Evolutionary conservation across 495 filamentous ascomycete species (phyloP).

Genomic region (Penicillium malachiteum): DNA sequence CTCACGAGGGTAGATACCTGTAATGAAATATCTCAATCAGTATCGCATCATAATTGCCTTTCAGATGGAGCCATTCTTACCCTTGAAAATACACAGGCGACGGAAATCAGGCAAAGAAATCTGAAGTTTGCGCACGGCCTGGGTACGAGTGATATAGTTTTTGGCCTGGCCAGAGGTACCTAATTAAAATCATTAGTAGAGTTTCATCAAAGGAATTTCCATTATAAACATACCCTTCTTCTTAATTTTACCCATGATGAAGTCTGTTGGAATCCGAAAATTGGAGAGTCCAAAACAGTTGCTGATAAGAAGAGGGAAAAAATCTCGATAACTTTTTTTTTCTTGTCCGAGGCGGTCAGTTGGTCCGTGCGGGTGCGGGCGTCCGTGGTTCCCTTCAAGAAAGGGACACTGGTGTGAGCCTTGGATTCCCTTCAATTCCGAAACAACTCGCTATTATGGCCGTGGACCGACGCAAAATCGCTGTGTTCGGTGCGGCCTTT

Average conservation of each 20-base stretch:
- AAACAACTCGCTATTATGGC: slow-evolving; percentile 41
- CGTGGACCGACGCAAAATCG: slow-evolving; percentile 71
- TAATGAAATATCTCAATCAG: slow-evolving; percentile 10
- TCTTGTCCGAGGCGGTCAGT: slow-evolving; percentile 22
- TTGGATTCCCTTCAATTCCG: slow-evolving; percentile 13
- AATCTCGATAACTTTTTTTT: slow-evolving; percentile 43
- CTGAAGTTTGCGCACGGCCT: slow-evolving; percentile 95
- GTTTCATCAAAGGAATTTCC: slow-evolving; percentile 1
- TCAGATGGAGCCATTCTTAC: slow-evolving; percentile 32
- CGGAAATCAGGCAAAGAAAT: slow-evolving; percentile 96
- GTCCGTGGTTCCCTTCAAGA: slow-evolving; percentile 29
- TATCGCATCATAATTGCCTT: neutral
- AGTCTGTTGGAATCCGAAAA: slow-evolving; percentile 12
- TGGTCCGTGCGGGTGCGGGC: slow-evolving; percentile 40
- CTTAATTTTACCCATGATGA: slow-evolving; percentile 79
- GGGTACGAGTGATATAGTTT: slow-evolving; percentile 96
- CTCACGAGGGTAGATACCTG: slow-evolving; percentile 94
- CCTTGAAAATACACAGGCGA: slow-evolving; percentile 98
- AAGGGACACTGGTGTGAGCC: slow-evolving; percentile 23
- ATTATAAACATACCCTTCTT: slow-evolving; percentile 68
- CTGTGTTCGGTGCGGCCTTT: slow-evolving; percentile 74
- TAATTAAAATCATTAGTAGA: slow-evolving; percentile 31
- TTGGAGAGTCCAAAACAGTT: slow-evolving; percentile 15
- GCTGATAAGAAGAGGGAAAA: slow-evolving; percentile 39
- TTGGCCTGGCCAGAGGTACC: slow-evolving; percentile 90